Base-by-base conservation (phyloP, 163 green algal genomes). In the Coccomyxa subellipsoidea region DNA sequence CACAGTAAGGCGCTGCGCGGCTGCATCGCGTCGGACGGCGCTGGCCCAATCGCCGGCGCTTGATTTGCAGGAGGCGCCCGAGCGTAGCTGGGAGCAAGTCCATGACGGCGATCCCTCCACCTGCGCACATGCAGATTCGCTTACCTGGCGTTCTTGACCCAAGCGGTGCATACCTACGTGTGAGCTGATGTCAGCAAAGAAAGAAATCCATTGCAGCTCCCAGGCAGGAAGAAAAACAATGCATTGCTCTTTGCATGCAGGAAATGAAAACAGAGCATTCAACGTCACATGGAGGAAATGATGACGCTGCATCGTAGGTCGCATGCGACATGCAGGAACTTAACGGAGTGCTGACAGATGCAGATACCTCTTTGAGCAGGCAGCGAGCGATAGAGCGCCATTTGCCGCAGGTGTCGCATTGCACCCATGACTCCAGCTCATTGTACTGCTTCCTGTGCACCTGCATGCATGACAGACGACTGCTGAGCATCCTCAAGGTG, bases 361-460 rank as follows among this genome's bases (percentile, higher is more conserved):
- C 15, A 21, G 47, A 70, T 32, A 83, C 77, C 21, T 77, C 53
- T 23, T 73, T 81, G 1, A 40, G 71, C 71, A 83, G 38, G 18
- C 39, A 29, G 9, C 27, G 35, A 72, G 79, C 37, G 7, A 85
- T 59, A 21, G 82, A 70, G 32, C 84, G 84, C 84, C 84, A 87
- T 25, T 84, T 84, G 69, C 80, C 76, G 23, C 84, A 87, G 12
- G 38, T 25, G 69, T 87, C 84, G 73, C 84, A 87, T 76, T 85
- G 84, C 35, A 87, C 47, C 83, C 83, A 86, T 34, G 31, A 76
- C 69, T 83, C 54, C 77, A 80, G 40, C 32, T 76, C 77, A 31
- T 79, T 37, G 72, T 81, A 75, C 25, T 36, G 54, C 53, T 78
- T n/a, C 47, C 73, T 77, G 0, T 7, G 18, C 7, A 80, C 34